Evolutionary conservation across 495 filamentous ascomycete genomes (phyloP), one percentile per base, ranked within the genome.

Genomic region (Tuber borchii): DNA sequence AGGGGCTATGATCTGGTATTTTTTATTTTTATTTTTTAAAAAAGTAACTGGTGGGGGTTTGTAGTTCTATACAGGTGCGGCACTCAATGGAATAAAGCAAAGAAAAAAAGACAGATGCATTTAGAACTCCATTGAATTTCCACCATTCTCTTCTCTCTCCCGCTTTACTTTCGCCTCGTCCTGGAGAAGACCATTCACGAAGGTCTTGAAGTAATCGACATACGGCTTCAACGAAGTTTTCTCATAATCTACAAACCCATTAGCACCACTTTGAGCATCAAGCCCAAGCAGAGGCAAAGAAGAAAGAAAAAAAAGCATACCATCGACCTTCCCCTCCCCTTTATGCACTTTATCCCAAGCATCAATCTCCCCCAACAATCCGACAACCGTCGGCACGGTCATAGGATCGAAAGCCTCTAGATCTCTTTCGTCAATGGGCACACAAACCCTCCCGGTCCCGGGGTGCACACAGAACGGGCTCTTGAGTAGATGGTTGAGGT

Each of bases 401-500:
- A 95, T 85, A 39, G 95, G 95, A 80, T 98, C 93, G 78, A 99
- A 99, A 2, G 90, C 86, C 56, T 95, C 92, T 74, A 90, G 84
- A 34, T 87, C 83, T 37, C 86, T 84, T 20, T 88, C 86, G 82
- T 97, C 92, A 80, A 99, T 97, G 17, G 95, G 95, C 70, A 99
- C 96, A 85, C 95, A 99, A 34, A 99, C 91, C 72, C 94, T 86
- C 61, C 81, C 96, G 1, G 96, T 99, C 9, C 92, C 93, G 0
- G 95, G 95, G 86, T 99, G 95, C 44, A 99, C 90, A 74, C 97
- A 95, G 79, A 99, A 99, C 5, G 95, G 95, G 76, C 90, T 92
- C 82, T 99, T 99, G 69, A 99, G 88, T 86, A 99, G 88, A 88
- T 99, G 95, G 86, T 96, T 98, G 83, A 97, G 89, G 82, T 97